phyloP scores from a whole-genome alignment of 2,329 filamentous ascomycete species.

The Ophiocordyceps sinensis region DNA sequence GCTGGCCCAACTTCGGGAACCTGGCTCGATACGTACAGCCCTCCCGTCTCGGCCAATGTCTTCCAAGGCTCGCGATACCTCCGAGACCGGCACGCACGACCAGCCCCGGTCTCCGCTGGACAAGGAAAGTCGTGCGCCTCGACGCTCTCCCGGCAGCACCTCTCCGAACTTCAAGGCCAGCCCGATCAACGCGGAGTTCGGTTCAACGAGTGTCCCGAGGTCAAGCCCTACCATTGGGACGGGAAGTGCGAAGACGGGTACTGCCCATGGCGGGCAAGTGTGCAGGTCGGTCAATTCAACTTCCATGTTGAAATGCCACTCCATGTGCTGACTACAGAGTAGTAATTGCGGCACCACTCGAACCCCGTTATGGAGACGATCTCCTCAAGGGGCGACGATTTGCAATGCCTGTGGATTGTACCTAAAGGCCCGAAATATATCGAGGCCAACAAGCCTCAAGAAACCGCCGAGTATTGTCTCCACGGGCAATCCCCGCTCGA shows the following conservation, averaged over 20 bases:
- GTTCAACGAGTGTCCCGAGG: constrained; percentile 14
- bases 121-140: constrained; percentile 8
- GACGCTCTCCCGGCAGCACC: constrained; percentile 9
- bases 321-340: constrained; percentile 1
- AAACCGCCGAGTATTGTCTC: constrained; percentile 45
- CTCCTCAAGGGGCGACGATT: constrained; percentile 83
- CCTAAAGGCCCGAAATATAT: constrained; percentile 81
- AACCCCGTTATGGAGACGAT: constrained; percentile 89
- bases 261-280: constrained; percentile 43
- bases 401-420: constrained; percentile 97
- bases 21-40: constrained; percentile 18
- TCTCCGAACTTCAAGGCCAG: constrained; percentile 14
- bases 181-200: constrained; percentile 8
- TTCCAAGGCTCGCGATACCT: constrained; percentile 13
- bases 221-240: constrained; percentile 10
- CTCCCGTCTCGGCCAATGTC: constrained; percentile 23
- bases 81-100: constrained; percentile 1
- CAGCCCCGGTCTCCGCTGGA: constrained; percentile 7
- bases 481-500: constrained; percentile 26
- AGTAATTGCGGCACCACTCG: constrained; percentile 93
- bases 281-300: constrained; percentile 48
- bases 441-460: constrained; percentile 81
- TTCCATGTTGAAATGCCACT: no score
- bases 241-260: constrained; percentile 4
- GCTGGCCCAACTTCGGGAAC: constrained; percentile 16